phyloP scores from a whole-genome alignment of 2,329 filamentous ascomycete genomes.

The Fusarium brevicatenulatum region DNA sequence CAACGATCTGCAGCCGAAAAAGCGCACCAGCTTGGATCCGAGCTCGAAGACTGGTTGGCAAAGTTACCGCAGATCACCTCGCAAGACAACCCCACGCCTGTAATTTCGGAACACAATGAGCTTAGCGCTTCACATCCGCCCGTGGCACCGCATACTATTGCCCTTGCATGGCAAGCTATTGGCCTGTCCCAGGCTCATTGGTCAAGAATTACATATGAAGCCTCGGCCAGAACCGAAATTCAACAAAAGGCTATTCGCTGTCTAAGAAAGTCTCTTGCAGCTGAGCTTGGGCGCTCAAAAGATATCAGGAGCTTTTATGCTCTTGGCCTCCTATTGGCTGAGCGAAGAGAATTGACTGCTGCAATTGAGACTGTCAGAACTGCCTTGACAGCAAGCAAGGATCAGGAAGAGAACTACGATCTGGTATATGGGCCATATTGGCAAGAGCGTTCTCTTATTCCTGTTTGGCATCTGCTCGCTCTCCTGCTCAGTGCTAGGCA shows the following conservation, averaged over 20 bases:
- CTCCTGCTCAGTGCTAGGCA: conserved; percentile 87
- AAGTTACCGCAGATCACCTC: conserved; percentile 58
- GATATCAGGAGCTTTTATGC: conserved; percentile 84
- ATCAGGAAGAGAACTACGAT: conserved; percentile 56
- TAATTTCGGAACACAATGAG: conserved; percentile 47
- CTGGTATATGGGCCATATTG: conserved; percentile 62
- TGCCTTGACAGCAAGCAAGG: conserved; percentile 72
- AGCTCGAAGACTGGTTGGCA: conserved; percentile 80
- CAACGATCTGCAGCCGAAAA: conserved; percentile 79
- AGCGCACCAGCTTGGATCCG: conserved; percentile 74
- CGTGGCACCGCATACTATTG: conserved; percentile 70
- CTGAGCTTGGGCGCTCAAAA: conserved; percentile 71
- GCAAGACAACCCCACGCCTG: conserved; percentile 43
- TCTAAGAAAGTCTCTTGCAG: conserved; percentile 77
- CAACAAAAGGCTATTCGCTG: conserved; percentile 81
- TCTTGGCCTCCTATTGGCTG: conserved; percentile 85
- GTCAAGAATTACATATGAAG: conserved; percentile 84
- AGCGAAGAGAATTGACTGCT: conserved; percentile 80
- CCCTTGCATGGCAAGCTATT: conserved; percentile 82
- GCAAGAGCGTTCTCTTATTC: conserved; percentile 74
- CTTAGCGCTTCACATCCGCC: conserved; percentile 51
- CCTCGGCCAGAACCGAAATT: conserved; percentile 74
- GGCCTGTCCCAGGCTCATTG: conserved; percentile 88
- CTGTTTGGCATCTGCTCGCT: conserved; percentile 91
- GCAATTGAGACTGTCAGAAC: conserved; percentile 86